Evolutionary conservation across 441 rosid species (phyloP).

Genomic region (Mallotus japonicus): DNA sequence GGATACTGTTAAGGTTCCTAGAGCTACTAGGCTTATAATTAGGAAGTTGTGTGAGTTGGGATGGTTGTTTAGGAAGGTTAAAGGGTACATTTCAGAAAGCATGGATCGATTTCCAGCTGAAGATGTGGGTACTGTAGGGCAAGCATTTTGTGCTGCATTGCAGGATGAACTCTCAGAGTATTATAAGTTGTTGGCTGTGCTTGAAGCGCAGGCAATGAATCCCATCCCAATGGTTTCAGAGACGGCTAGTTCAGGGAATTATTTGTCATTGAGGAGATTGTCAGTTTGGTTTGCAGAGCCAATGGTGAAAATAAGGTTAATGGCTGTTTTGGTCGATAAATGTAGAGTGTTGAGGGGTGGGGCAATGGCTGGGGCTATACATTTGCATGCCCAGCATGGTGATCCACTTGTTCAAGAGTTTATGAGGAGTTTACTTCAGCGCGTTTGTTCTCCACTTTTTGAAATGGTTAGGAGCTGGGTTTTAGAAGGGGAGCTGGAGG

Average conservation of each 20-base stretch:
- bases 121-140: slow-evolving; percentile 86
- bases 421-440: slow-evolving; percentile 68
- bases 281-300: slow-evolving; percentile 95
- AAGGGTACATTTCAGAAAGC: slow-evolving; percentile 61
- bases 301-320: slow-evolving; percentile 87
- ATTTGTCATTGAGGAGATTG: slow-evolving; percentile 82
- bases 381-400: slow-evolving; percentile 92
- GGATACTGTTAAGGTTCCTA: slow-evolving; percentile 60
- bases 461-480: slow-evolving; percentile 99
- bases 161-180: slow-evolving; percentile 84
- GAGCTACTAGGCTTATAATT: slow-evolving; percentile 64
- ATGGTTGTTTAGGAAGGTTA: slow-evolving; percentile 89
- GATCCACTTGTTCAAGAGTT: slow-evolving; percentile 83
- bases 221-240: slow-evolving; percentile 83
- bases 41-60: slow-evolving; percentile 91
- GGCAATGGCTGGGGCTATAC: slow-evolving; percentile 95
- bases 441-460: slow-evolving; percentile 87
- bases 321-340: slow-evolving; percentile 94
- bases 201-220: slow-evolving; percentile 83
- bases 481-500: slow-evolving; percentile 95
- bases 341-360: slow-evolving; percentile 89
- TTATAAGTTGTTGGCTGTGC: slow-evolving; percentile 79
- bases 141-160: slow-evolving; percentile 91
- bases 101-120: slow-evolving; percentile 77
- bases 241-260: slow-evolving; percentile 57